A percentile compares a stretch with the other conserved stretches of the same genome.
Conservation (phyloP, 2,329 filamentous ascomycete species). For the Hypoxylon sp. region DNA sequence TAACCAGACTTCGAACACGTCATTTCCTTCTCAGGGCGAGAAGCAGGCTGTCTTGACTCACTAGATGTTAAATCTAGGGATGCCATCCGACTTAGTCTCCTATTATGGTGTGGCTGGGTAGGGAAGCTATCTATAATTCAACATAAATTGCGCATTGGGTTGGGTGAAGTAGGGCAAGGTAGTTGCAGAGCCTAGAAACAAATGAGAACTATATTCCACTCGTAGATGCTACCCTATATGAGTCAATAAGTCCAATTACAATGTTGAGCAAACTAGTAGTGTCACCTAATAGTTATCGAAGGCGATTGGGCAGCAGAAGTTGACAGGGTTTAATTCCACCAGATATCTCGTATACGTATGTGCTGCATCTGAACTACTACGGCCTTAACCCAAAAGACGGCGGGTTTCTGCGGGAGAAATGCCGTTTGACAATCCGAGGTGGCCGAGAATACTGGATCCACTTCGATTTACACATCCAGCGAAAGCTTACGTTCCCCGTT, state of each 20-base stretch:
- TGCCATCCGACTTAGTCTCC: not conserved
- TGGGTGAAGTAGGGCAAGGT: not conserved
- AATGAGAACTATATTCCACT: slow-evolving; percentile 7
- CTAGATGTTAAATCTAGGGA: not conserved
- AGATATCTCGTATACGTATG: not conserved
- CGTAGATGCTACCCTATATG: not conserved
- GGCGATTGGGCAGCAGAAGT: too few species aligned
- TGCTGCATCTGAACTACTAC: not conserved
- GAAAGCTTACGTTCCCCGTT: not conserved
- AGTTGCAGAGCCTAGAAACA: not conserved
- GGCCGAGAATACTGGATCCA: not conserved
- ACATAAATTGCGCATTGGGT: not conserved
- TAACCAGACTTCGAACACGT: slow-evolving; percentile 30
- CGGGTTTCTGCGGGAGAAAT: not conserved
- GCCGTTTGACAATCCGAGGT: not conserved
- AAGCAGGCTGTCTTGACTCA: slow-evolving; percentile 13
- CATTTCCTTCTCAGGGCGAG: slow-evolving; percentile 17
- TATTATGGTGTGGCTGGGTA: not conserved
- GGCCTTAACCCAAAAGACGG: not conserved
- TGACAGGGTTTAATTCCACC: too few species aligned
- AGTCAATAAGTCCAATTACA: not conserved
- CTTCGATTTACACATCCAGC: not conserved
- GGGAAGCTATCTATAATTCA: not conserved
- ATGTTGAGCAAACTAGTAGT: not conserved
- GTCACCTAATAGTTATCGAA: not conserved